Percentiles rank a stretch among this genome's conserved stretches.
These are phyloP conservation scores for Aspergillus flavus DNA, from an alignment of 2,329 filamentous ascomycete species.

Conservation along the genomic window DNA sequence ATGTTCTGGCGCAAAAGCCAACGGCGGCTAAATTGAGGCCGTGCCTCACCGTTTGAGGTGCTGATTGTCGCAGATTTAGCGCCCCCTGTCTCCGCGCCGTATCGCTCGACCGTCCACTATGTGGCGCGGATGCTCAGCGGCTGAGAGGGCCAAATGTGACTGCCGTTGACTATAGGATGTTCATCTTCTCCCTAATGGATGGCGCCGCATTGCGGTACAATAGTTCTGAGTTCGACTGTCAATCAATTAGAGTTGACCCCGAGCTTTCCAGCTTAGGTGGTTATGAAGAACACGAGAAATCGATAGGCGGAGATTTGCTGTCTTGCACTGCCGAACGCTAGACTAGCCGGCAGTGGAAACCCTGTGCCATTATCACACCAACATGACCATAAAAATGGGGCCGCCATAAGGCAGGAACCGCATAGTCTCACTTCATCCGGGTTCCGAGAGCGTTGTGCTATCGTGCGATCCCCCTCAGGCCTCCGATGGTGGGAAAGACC, in stretches of 20 bases:
- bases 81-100: conserved; percentile 25
- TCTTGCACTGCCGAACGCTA: conserved; percentile 15
- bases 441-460: not conserved
- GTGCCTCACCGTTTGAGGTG: conserved; percentile 15
- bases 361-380: conserved; percentile 16
- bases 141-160: conserved; percentile 13
- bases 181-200: conserved; percentile 1
- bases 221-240: conserved; percentile 6
- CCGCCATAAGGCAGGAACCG: conserved; percentile 7
- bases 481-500: not conserved
- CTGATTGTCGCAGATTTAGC: conserved; percentile 29
- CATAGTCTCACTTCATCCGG: not conserved
- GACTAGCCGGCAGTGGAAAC: conserved; percentile 12
- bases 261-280: conserved; percentile 6
- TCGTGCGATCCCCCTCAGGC: not conserved
- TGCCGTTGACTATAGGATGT: conserved; percentile 5
- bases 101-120: conserved; percentile 12
- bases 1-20: conserved; percentile 17
- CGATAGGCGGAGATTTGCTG: conserved; percentile 22
- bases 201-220: conserved; percentile 19
- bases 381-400: conserved; percentile 6
- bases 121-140: conserved; percentile 20
- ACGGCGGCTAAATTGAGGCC: conserved; percentile 30
- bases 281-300: conserved; percentile 14
- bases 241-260: conserved; percentile 7